Conservation (phyloP, 495 filamentous ascomycete species). For the Hypoxylon perforatum region DNA sequence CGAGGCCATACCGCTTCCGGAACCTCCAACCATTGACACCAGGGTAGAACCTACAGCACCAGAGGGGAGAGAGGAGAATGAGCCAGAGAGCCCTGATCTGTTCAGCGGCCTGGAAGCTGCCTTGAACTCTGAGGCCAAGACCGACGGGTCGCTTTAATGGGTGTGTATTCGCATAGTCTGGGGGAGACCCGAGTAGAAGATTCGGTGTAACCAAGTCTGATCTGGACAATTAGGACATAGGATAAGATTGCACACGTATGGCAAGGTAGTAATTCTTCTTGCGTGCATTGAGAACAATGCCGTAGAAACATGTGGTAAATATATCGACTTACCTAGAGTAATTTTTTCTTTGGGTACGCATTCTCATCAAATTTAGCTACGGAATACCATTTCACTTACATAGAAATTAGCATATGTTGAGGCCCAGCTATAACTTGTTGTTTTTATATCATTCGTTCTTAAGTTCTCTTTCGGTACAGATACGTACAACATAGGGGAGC, state of each 20-base stretch:
- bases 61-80: slow-evolving; percentile 31
- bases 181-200: neutral
- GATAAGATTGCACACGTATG: neutral
- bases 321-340: too few relatives aligned
- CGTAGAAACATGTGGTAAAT: too few relatives aligned
- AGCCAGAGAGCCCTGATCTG: slow-evolving; percentile 42
- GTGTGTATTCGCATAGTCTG: neutral
- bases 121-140: slow-evolving; percentile 34
- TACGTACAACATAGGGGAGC: too few relatives aligned
- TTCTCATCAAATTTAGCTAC: too few relatives aligned
- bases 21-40: slow-evolving; percentile 8
- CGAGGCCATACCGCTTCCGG: neutral
- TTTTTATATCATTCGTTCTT: too few relatives aligned
- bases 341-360: too few relatives aligned
- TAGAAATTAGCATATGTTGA: too few relatives aligned
- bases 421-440: too few relatives aligned
- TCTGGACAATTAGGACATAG: neutral
- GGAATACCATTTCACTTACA: too few relatives aligned
- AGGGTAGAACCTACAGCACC: neutral
- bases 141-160: neutral
- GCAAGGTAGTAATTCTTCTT: neutral
- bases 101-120: slow-evolving; percentile 46
- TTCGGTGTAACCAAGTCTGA: neutral
- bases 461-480: too few relatives aligned
- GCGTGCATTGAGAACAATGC: too few relatives aligned